Conservation (phyloP, 208 protist genomes). For the Trypanosoma conorhini region DNA sequence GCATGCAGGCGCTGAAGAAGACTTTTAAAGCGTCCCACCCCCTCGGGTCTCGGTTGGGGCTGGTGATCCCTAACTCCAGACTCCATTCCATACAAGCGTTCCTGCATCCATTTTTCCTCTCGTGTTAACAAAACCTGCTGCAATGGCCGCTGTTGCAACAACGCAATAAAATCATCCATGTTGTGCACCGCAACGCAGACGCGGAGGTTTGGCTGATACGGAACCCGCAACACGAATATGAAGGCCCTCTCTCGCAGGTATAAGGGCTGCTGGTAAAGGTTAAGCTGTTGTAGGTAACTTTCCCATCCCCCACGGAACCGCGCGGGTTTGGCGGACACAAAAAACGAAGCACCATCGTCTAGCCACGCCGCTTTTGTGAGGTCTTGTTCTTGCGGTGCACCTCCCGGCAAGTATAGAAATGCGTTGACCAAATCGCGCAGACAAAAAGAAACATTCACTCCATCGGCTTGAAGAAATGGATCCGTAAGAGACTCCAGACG, state of each 20-base stretch:
- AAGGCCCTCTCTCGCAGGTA: constrained; percentile 61
- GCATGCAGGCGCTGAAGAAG: constrained; percentile 7
- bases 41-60: background rate
- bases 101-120: constrained; percentile 46
- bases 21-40: constrained; percentile 12
- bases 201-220: constrained; percentile 57
- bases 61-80: background rate
- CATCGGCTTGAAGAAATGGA: constrained; percentile 31
- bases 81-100: constrained; percentile 26
- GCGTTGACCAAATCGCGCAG: constrained; percentile 64
- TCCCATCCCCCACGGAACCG: constrained; percentile 47
- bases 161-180: constrained; percentile 61
- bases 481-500: constrained; percentile 16
- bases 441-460: constrained; percentile 66
- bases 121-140: constrained; percentile 33
- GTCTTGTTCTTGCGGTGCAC: constrained; percentile 35
- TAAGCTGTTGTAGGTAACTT: constrained; percentile 61
- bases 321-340: constrained; percentile 48
- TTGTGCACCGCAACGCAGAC: constrained; percentile 71
- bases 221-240: constrained; percentile 63
- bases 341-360: constrained; percentile 54
- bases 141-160: constrained; percentile 48
- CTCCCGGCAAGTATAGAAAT: constrained; percentile 47
- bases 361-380: constrained; percentile 45
- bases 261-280: constrained; percentile 66